Evolutionary conservation across 257 asterid species (phyloP).

Genomic region (Solanum lycopersicoides): DNA sequence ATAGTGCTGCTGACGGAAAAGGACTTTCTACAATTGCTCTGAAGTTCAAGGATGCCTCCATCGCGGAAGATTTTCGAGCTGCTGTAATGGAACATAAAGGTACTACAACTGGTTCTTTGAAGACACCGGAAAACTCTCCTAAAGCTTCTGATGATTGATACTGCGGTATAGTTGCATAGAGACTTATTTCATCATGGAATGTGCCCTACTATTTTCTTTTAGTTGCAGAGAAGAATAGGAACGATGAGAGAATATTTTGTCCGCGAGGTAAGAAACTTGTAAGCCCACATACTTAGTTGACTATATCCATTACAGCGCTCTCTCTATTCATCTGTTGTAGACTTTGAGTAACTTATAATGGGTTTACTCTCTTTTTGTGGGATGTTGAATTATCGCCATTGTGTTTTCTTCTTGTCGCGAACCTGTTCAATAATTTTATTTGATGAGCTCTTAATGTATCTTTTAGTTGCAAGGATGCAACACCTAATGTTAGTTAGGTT

Average conservation of each 20-base stretch:
- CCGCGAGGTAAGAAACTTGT: neutral
- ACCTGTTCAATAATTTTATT: neutral
- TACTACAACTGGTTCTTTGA: slow-evolving; percentile 11
- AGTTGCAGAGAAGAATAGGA: neutral
- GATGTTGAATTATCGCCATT: neutral
- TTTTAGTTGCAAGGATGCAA: neutral
- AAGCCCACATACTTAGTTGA: neutral
- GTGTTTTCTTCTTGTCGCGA: neutral
- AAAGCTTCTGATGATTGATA: slow-evolving; percentile 45
- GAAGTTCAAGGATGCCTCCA: slow-evolving; percentile 72
- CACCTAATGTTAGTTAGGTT: neutral
- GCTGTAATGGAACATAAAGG: slow-evolving; percentile 54
- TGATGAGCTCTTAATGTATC: too few relatives aligned
- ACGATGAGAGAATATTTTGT: neutral
- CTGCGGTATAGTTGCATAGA: neutral
- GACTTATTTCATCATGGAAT: neutral
- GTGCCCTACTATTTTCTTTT: neutral
- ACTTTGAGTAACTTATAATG: neutral
- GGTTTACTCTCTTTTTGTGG: neutral
- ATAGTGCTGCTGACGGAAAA: slow-evolving; percentile 63
- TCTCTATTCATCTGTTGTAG: neutral
- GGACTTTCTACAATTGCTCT: slow-evolving; percentile 79
- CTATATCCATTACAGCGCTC: neutral
- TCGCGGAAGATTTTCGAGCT: slow-evolving; percentile 54
- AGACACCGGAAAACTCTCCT: slow-evolving; percentile 85